Conservation (phyloP, 805 yeast genomes). For the Sugiyamaella chiloensis region DNA sequence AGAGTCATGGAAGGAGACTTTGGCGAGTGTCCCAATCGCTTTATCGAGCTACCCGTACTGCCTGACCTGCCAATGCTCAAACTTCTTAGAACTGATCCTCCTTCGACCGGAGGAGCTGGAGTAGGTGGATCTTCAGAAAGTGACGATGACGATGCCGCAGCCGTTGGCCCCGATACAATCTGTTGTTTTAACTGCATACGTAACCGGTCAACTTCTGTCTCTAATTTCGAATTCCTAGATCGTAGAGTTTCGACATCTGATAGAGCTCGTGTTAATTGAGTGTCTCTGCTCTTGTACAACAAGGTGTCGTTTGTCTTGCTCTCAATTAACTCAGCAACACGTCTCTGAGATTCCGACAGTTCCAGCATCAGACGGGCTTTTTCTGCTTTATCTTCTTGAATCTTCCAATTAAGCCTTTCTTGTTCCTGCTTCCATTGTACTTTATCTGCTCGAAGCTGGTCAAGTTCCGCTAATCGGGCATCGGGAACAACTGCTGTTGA, state of each 20-base stretch:
- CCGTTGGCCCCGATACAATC: not conserved
- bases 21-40: conserved; percentile 12
- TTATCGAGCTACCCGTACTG: not conserved
- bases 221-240: conserved; percentile 51
- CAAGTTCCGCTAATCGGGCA: conserved; percentile 30
- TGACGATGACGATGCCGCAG: not conserved
- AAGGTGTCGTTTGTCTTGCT: conserved; percentile 28
- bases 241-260: conserved; percentile 61
- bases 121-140: not conserved
- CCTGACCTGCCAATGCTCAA: conserved; percentile 13
- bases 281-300: conserved; percentile 62
- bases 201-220: conserved; percentile 43
- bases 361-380: conserved; percentile 36
- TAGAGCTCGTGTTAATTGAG: conserved; percentile 57
- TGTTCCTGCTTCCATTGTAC: conserved; percentile 43
- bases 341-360: conserved; percentile 34
- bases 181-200: conserved; percentile 6
- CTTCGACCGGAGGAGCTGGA: conserved; percentile 4
- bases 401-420: conserved; percentile 30
- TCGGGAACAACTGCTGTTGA: conserved; percentile 10
- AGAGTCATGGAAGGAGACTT: conserved; percentile 19
- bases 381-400: conserved; percentile 32
- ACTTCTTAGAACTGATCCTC: conserved; percentile 7
- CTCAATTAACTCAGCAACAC: conserved; percentile 31
- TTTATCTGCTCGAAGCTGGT: conserved; percentile 52